phyloP scores from a whole-genome alignment of 2,329 filamentous ascomycete species.

The Trichophyton verrucosum region DNA sequence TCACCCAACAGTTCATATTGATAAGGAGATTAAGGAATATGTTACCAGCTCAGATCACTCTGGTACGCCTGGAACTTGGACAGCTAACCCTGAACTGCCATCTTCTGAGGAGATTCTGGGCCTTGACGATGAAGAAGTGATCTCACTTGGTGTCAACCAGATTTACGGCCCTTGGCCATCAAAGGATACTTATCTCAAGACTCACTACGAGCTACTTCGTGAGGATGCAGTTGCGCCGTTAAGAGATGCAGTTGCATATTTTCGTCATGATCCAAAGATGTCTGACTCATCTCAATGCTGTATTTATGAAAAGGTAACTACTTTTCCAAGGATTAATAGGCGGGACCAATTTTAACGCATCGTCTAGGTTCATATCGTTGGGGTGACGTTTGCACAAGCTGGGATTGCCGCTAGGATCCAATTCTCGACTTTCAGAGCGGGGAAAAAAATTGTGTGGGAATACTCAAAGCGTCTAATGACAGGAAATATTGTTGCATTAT shows the following conservation, averaged over 20 bases:
- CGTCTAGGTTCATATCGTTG: constrained; percentile 51
- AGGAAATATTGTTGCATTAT: constrained; percentile 45
- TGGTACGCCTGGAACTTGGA: constrained; percentile 21
- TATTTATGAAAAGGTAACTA: constrained; percentile 56
- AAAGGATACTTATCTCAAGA: constrained; percentile 54
- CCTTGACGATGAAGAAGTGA: constrained; percentile 13
- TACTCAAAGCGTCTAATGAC: constrained; percentile 46
- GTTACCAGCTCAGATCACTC: constrained; percentile 15
- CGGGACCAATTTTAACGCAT: neutral
- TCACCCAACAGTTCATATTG: constrained; percentile 10
- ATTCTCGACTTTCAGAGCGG: constrained; percentile 56
- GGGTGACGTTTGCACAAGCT: constrained; percentile 49
- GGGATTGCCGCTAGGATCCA: constrained; percentile 56
- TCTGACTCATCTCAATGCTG: constrained; percentile 46
- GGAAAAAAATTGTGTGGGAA: constrained; percentile 56
- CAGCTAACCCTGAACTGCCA: constrained; percentile 29
- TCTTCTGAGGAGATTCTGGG: constrained; percentile 29
- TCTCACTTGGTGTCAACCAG: constrained; percentile 41
- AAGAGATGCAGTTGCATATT: constrained; percentile 50
- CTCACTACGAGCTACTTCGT: constrained; percentile 63
- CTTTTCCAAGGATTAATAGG: too few species aligned
- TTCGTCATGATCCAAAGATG: constrained; percentile 42
- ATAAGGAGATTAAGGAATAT: constrained; percentile 23
- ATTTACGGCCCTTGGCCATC: constrained; percentile 46
- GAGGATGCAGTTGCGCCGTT: constrained; percentile 62